A percentile compares a stretch with the other conserved stretches of the same genome.
Evolutionary conservation across 2,329 filamentous ascomycete species (phyloP).

Genomic region (Aspergillus cejpii): DNA sequence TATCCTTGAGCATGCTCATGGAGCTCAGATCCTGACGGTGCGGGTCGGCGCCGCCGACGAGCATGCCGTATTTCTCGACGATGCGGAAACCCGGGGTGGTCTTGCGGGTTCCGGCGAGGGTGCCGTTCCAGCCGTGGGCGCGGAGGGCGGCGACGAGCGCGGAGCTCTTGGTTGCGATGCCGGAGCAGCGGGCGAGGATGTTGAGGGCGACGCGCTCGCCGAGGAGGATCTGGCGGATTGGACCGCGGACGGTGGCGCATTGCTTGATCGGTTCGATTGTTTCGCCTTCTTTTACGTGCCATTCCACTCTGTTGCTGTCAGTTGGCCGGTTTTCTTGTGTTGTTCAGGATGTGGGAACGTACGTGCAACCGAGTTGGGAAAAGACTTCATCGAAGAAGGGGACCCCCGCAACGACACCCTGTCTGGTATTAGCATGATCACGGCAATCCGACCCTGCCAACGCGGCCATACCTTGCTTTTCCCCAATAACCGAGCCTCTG

Average conservation of each 20-base stretch:
- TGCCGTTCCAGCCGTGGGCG: slow-evolving; percentile 66
- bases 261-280: slow-evolving; percentile 57
- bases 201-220: slow-evolving; percentile 92
- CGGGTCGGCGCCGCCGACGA: slow-evolving; percentile 84
- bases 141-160: slow-evolving; percentile 49
- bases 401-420: slow-evolving; percentile 79
- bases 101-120: slow-evolving; percentile 90
- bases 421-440: too few species aligned
- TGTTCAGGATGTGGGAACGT: slow-evolving; percentile 26
- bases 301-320: slow-evolving; percentile 63
- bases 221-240: slow-evolving; percentile 75
- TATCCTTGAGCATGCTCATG: slow-evolving; percentile 99
- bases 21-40: slow-evolving; percentile 85
- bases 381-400: slow-evolving; percentile 97
- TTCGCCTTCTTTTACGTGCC: slow-evolving; percentile 72
- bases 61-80: slow-evolving; percentile 97
- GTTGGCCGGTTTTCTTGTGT: not conserved
- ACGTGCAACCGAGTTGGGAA: slow-evolving; percentile 74
- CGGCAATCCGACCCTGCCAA: too few species aligned
- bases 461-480: slow-evolving; percentile 50
- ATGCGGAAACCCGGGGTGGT: slow-evolving; percentile 92
- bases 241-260: slow-evolving; percentile 78
- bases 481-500: slow-evolving; percentile 47
- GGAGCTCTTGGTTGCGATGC: slow-evolving; percentile 63
- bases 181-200: slow-evolving; percentile 81